A percentile compares a stretch with the other conserved stretches of the same genome.
phyloP scores from a whole-genome alignment of 2,329 filamentous ascomycete genomes.

The Huntiella abstrusa region DNA sequence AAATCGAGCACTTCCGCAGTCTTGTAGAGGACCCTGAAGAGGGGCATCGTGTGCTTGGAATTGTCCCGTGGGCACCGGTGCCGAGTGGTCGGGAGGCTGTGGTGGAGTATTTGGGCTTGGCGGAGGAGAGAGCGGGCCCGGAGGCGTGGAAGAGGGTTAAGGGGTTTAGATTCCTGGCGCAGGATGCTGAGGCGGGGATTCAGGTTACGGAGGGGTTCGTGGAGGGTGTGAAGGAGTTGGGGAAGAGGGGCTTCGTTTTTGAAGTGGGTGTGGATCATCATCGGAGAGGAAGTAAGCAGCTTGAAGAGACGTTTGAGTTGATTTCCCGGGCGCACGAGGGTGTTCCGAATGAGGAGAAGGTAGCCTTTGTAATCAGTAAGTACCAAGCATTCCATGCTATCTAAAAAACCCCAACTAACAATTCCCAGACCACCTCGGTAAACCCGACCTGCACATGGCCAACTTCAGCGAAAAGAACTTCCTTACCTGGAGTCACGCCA shows the following conservation, averaged over 20 bases:
- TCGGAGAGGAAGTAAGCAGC: slow-evolving; percentile 53
- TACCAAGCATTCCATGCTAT: background rate
- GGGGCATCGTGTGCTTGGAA: slow-evolving; percentile 42
- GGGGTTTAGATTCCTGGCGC: slow-evolving; percentile 68
- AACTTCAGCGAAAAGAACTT: slow-evolving; percentile 41
- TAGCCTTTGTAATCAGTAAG: slow-evolving; percentile 50
- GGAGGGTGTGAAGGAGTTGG: slow-evolving; percentile 45
- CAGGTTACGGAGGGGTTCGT: slow-evolving; percentile 47
- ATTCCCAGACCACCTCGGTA: slow-evolving; percentile 67
- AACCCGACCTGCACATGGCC: slow-evolving; percentile 54
- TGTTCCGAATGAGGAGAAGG: slow-evolving; percentile 38
- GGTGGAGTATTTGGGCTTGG: slow-evolving; percentile 43
- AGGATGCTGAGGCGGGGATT: slow-evolving; percentile 51
- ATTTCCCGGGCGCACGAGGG: slow-evolving; percentile 46
- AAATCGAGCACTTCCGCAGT: slow-evolving; percentile 49
- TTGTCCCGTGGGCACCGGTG: slow-evolving; percentile 76
- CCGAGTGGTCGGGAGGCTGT: slow-evolving; percentile 42
- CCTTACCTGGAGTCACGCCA: slow-evolving; percentile 47
- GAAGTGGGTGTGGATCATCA: slow-evolving; percentile 73
- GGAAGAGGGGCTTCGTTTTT: slow-evolving; percentile 46
- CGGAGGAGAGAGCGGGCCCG: slow-evolving; percentile 40
- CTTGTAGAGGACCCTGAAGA: slow-evolving; percentile 38
- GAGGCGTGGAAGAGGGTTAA: slow-evolving; percentile 46
- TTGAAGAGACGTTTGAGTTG: slow-evolving; percentile 53
- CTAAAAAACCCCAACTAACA: background rate